Evolutionary conservation across 2,329 filamentous ascomycete species (phyloP).

Genomic region (Talaromyces sp.): DNA sequence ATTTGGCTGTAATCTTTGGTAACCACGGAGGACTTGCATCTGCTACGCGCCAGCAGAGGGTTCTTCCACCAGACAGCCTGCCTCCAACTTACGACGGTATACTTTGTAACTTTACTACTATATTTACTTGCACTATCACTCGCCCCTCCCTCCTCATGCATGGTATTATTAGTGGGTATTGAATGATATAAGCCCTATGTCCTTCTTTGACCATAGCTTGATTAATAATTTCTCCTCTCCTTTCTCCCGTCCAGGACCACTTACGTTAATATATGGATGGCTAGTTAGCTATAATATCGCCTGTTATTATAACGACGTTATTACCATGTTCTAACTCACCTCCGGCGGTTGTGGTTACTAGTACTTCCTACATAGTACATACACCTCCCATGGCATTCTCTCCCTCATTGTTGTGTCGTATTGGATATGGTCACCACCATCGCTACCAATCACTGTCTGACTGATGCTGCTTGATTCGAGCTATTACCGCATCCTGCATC

Average conservation of each 20-base stretch:
- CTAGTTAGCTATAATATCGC: not conserved
- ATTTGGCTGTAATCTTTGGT: not conserved
- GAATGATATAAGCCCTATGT: constrained; percentile 8
- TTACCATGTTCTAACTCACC: not conserved
- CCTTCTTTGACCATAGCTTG: not conserved
- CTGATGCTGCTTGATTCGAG: not conserved
- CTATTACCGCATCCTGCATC: constrained; percentile 12
- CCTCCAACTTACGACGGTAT: not conserved
- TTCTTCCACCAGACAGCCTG: not conserved
- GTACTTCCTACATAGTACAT: not conserved
- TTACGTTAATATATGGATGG: not conserved
- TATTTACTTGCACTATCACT: not conserved
- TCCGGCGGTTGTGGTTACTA: not conserved
- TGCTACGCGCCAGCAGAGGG: constrained; percentile 3
- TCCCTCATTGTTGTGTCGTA: constrained; percentile 6
- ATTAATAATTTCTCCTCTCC: not conserved
- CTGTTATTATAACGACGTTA: not conserved
- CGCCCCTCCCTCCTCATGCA: not conserved
- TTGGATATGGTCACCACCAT: constrained; percentile 11
- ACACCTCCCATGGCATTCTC: not conserved
- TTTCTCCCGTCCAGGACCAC: not conserved
- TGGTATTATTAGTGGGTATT: not conserved
- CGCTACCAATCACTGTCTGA: constrained; percentile 3
- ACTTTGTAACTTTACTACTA: too few relatives aligned
- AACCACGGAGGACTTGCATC: not conserved